Base-by-base conservation (phyloP, 768 basidiomycete genomes). In the Coprinellus aureogranulatus region DNA sequence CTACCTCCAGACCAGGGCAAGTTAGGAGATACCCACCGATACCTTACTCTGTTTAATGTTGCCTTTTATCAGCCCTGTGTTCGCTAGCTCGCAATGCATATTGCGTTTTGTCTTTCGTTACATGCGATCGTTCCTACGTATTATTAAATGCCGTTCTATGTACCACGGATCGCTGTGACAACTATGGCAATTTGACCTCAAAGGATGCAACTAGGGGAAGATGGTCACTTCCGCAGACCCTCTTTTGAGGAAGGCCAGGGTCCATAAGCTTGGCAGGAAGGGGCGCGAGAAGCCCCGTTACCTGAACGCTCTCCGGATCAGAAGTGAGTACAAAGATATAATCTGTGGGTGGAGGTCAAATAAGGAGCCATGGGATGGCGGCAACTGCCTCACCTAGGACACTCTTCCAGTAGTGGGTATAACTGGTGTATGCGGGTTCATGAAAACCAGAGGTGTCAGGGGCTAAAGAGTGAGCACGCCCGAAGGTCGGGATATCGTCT, bases 351-450 rank as follows among this genome's bases (percentile, higher is more conserved):
- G 14, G 34, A 14, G 34, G 34, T 6, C 14, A 14, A 34, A 34
- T 34, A 61, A 45, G 31, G 9, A 55, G n/a, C n/a, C n/a, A n/a
- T n/a, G n/a, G n/a, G n/a, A n/a, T n/a, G n/a, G n/a, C n/a, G n/a
- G n/a, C n/a, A n/a, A n/a, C n/a, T n/a, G 31, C 53, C 75, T 59
- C 63, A 89, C 93, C 93, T 67, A 95, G 68, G 2, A 89, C 88
- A 9, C 88, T 73, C 65, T 89, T 83, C 92, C 92, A 95, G 65
- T 87, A 87, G 69, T 91, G 84, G 0, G 95, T 93, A 65, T 88
- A 96, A 67, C 88, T 91, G 37, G 94, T 95, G 76, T 87, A 98
- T 68, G 84, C 81, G 2, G 94, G 93, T 67, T 95, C 92, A 67
- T 81, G 71, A 11, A 71, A 75, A 3, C 92, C 92, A 20, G 71